These are phyloP conservation scores for Brettanomyces custersianus DNA, from an alignment of 805 yeast species.

Conservation along the genomic window DNA sequence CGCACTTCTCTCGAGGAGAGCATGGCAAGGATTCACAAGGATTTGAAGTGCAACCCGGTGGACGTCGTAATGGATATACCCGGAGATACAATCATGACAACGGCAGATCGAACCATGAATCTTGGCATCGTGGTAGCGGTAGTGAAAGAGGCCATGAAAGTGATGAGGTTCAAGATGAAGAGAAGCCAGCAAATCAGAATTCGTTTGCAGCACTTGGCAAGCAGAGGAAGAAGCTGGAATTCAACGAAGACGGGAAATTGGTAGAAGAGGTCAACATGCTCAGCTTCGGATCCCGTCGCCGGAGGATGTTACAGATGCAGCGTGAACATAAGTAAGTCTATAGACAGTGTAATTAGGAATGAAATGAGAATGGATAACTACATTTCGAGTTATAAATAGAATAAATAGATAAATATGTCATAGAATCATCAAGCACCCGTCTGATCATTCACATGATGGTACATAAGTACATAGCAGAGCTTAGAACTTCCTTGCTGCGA, in stretches of 20 bases:
- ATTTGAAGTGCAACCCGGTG: neutral
- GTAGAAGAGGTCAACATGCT: slow-evolving; percentile 21
- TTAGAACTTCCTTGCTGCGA: slow-evolving; percentile 17
- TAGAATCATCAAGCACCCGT: neutral
- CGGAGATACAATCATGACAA: neutral
- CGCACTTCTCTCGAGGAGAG: too few relatives aligned
- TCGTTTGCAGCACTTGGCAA: slow-evolving; percentile 21
- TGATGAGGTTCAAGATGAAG: neutral
- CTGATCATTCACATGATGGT: neutral
- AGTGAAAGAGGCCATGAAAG: neutral
- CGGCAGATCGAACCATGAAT: too few relatives aligned
- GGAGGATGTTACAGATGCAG: slow-evolving; percentile 13
- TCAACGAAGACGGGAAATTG: slow-evolving; percentile 15
- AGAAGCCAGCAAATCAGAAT: slow-evolving; percentile 6
- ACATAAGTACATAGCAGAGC: too few relatives aligned
- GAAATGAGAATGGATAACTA: too few relatives aligned
- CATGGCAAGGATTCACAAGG: too few relatives aligned
- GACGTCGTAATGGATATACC: neutral
- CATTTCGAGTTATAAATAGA: neutral
- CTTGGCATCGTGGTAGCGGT: neutral
- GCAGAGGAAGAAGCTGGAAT: slow-evolving; percentile 20
- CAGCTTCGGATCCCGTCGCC: slow-evolving; percentile 18
- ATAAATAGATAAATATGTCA: neutral
- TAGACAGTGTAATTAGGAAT: too few relatives aligned
- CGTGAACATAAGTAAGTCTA: slow-evolving; percentile 1